Base-by-base conservation (phyloP, 345 rosid species). In the Populus tremula region DNA sequence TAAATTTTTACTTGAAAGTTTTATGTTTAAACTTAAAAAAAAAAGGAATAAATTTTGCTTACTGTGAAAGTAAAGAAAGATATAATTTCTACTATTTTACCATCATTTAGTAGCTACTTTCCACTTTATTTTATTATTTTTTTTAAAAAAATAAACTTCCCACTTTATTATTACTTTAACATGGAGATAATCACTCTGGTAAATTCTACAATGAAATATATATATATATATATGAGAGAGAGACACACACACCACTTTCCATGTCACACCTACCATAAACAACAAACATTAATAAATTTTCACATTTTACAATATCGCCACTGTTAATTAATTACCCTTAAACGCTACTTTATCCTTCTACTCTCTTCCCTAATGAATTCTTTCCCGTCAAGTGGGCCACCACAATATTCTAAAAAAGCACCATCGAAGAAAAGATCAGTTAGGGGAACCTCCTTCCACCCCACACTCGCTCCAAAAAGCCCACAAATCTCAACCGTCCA, bases 401-500 rank as follows among this genome's bases (percentile, higher is more conserved):
- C 72, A 25, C 25, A 10, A 50, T 35, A 12, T 71, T 66, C 35
- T 16, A 54, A 39, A 21, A 27, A 17, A 20, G 13, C 13, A 41
- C 6, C 33, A 49, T 17, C 45, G 45, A 10, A 41, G 25, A 64
- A 31, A 49, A 21, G 3, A 17, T 0, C 49, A 69, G 45, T 41
- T 10, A 10, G 13, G 31, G 36, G 65, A 70, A 65, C 35, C 66
- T 65, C 31, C 72, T 5, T 39, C 17, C 70, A 25, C 68, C 25
- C 27, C 66, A 71, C 50, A 17, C 66, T 23, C 21, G 13, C 74
- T 49, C 7, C 7, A 27, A 38, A 43, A 65, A 23, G 2, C 9
- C 67, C 36, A 63, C 74, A 41, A 36, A 80, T 86, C 76, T 21
- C 76, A 67, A 27, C 80, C 86, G 43, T 78, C 33, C 59, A 56